Percentiles rank a stretch among this genome's conserved stretches.
Conservation (phyloP, 2,329 filamentous ascomycete species). For the Aquanectria penicillioides region DNA sequence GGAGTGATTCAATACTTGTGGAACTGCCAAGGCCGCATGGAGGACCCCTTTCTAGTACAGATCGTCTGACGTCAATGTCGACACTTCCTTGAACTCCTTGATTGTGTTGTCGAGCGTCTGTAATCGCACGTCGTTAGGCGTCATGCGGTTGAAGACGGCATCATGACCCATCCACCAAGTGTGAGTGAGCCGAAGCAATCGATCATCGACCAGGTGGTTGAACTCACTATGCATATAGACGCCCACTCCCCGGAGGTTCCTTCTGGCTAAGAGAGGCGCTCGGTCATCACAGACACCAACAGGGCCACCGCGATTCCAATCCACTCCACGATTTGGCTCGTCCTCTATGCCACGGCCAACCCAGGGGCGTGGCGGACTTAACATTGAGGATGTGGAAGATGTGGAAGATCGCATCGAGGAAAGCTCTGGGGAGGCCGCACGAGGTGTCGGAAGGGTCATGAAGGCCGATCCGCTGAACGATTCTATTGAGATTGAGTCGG, state of each 20-base stretch:
- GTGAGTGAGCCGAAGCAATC: no score
- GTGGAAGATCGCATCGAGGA: constrained; percentile 31
- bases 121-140: constrained; percentile 4
- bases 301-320: constrained; percentile 46
- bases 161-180: constrained; percentile 43
- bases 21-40: constrained; percentile 1
- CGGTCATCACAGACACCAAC: constrained; percentile 46
- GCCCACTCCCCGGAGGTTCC: constrained; percentile 51
- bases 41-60: neutral
- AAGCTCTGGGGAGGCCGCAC: constrained; percentile 17
- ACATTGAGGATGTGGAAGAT: constrained; percentile 49
- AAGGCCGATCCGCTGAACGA: constrained; percentile 30
- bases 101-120: constrained; percentile 8
- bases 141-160: constrained; percentile 30
- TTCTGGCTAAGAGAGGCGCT: constrained; percentile 48
- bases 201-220: no score
- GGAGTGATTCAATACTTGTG: neutral
- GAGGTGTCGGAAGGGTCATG: constrained; percentile 7
- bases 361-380: constrained; percentile 37
- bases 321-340: constrained; percentile 51
- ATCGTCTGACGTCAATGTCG: neutral
- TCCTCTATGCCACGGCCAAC: constrained; percentile 45
- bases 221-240: constrained; percentile 43
- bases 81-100: neutral
- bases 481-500: constrained; percentile 45